Conservation (phyloP, 2,329 filamentous ascomycete species). For the Aspergillus aculeatinus region DNA sequence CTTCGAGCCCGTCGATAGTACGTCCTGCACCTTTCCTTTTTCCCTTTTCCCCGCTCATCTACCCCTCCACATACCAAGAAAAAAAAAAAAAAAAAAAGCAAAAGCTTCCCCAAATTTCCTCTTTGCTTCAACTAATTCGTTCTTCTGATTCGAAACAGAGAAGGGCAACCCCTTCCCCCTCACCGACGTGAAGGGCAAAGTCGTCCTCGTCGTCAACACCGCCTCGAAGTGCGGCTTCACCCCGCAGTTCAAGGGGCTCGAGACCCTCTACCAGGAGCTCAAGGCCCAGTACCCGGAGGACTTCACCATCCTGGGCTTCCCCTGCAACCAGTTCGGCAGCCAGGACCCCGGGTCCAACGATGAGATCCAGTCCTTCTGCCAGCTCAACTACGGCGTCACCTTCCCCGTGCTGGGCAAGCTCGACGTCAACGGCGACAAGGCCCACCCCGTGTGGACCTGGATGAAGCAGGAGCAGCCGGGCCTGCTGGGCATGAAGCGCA, state of each 20-base stretch:
- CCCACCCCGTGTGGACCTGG: slow-evolving; percentile 77
- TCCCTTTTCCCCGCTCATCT: background rate
- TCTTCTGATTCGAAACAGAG: slow-evolving; percentile 49
- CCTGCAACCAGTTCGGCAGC: slow-evolving; percentile 93
- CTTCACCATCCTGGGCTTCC: slow-evolving; percentile 90
- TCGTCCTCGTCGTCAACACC: slow-evolving; percentile 94
- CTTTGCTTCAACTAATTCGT: slow-evolving; percentile 11
- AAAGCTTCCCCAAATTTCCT: background rate
- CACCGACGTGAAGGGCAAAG: slow-evolving; percentile 77
- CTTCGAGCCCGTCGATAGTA: slow-evolving; percentile 60
- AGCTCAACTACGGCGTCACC: slow-evolving; percentile 87
- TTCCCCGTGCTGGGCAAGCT: slow-evolving; percentile 92
- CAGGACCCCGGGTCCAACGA: slow-evolving; percentile 86
- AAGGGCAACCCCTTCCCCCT: slow-evolving; percentile 72
- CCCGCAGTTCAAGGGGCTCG: slow-evolving; percentile 86
- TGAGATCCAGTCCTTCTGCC: slow-evolving; percentile 81
- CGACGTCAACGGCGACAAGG: slow-evolving; percentile 85
- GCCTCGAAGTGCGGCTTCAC: slow-evolving; percentile 99
- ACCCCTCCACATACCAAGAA: background rate
- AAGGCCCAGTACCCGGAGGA: slow-evolving; percentile 68
- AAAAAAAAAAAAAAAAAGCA: background rate
- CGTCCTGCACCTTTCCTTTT: slow-evolving; percentile 24
- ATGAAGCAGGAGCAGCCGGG: slow-evolving; percentile 72
- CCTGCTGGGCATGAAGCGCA: slow-evolving; percentile 78
- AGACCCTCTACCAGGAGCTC: slow-evolving; percentile 82